Base-by-base conservation (phyloP, 768 basidiomycete genomes). In the Suillus hirtellus region DNA sequence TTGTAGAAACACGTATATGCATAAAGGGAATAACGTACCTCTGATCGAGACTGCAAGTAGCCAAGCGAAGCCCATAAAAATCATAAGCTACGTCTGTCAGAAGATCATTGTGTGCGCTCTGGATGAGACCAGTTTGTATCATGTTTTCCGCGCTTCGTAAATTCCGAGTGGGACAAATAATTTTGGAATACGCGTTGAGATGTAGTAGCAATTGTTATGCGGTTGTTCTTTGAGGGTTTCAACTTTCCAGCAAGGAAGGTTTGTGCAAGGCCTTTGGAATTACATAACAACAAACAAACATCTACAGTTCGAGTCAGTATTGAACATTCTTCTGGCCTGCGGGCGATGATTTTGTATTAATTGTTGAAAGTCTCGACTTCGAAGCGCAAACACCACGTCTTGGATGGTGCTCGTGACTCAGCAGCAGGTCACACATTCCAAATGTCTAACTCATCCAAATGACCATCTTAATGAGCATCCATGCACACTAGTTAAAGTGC, bases 41-140 rank as follows among this genome's bases (percentile, higher is more conserved):
- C 74, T 95, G 92, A 72, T 95, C 93, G 17, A 94, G 79, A 65
- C 90, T 85, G 69, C 89, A 92, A 0, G 93, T 92, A 10, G 92
- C 92, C 42, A 95, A 81, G 60, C 84, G 82, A 19, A 88, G 82
- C 3, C 95, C 95, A 72, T 96, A 97, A 74, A 90, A 96, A 71
- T 96, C 93, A 71, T 95, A 97, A 14, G 88, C 84, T 61, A 92
- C 85, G 77, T 96, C 95, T 0, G 93, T 93, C 37, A 94, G 81
- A 34, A 94, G 84, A 73, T 94, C 92, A 60, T 78, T 83, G 75
- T 95, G 93, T 6, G 89, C 90, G 67, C 85, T 89, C 62, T 82
- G 85, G 65, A 94, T 89, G 15, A 94, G 80, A 10, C 89, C 89
- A 5, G 90, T 90, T 75, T 93, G 92, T 56, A 92, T 86, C 88